These are phyloP conservation scores for Melampsora americana DNA, from an alignment of 1,284 basidiomycete genomes.

Conservation along the genomic window DNA sequence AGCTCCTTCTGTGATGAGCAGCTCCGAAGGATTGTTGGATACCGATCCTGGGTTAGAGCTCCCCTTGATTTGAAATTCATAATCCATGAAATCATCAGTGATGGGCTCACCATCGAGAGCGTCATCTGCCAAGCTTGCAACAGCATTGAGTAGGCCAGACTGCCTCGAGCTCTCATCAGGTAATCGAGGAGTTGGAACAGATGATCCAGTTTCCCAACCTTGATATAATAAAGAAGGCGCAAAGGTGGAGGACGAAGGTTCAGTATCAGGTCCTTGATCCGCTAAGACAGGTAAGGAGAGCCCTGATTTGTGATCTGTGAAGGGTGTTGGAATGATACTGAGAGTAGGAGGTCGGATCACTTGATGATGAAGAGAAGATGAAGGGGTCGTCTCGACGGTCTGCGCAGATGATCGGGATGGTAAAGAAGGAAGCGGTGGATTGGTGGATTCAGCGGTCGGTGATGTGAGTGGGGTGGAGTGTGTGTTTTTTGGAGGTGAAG, in stretches of 20 bases:
- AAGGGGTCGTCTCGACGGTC: not conserved
- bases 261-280: constrained; percentile 8
- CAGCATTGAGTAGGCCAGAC: not conserved
- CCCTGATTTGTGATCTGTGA: not conserved
- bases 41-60: constrained; percentile 6
- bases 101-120: constrained; percentile 44
- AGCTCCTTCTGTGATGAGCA: constrained; percentile 10
- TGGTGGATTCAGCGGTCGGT: constrained; percentile 6
- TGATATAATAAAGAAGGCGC: not conserved
- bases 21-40: not conserved
- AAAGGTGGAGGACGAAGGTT: constrained; percentile 13
- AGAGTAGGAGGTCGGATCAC: constrained; percentile 4
- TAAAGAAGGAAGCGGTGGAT: not conserved
- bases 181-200: constrained; percentile 1
- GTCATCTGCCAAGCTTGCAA: constrained; percentile 24
- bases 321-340: constrained; percentile 2
- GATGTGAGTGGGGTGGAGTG: not conserved
- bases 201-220: constrained; percentile 5
- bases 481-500: constrained; percentile 12
- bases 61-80: constrained; percentile 24
- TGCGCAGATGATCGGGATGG: not conserved
- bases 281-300: constrained; percentile 1
- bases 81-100: constrained; percentile 39
- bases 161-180: not conserved
- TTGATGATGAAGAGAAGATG: not conserved